Conservation (phyloP, 345 rosid species). For the Camelina hispida region DNA sequence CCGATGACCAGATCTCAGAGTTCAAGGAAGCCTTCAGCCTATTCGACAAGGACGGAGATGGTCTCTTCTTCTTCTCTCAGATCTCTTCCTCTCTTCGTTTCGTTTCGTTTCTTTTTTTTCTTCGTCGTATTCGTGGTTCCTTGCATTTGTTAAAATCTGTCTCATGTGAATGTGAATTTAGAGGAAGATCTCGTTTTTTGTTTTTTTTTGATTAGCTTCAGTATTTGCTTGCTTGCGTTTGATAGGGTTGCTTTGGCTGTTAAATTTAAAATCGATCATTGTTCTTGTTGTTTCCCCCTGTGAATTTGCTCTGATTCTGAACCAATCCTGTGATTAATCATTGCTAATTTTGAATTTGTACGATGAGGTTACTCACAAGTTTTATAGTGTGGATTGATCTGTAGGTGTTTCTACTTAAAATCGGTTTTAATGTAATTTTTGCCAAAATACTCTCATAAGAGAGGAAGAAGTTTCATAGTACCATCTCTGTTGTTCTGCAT, state of each 20-base stretch:
- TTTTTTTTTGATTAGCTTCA: neutral
- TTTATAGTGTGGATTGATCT: neutral
- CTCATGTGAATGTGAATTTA: neutral
- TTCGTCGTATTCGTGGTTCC: neutral
- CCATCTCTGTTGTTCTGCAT: neutral
- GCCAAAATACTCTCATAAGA: too few relatives aligned
- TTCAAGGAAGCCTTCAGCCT: constrained; percentile 44
- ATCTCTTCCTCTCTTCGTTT: neutral
- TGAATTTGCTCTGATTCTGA: neutral
- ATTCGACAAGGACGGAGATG: constrained; percentile 60
- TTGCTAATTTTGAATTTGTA: neutral
- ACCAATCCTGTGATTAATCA: neutral
- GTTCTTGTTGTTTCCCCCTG: neutral
- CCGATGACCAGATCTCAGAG: constrained; percentile 55
- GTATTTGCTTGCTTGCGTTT: constrained; percentile 4
- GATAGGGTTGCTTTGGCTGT: neutral
- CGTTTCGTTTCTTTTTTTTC: neutral
- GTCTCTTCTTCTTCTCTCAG: constrained; percentile 44
- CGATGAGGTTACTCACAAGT: neutral
- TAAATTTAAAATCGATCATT: neutral
- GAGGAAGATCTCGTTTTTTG: neutral
- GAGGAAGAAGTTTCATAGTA: neutral
- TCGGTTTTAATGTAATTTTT: neutral
- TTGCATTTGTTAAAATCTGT: neutral
- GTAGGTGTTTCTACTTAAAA: neutral